Evolutionary conservation across 306 rosid genomes (phyloP), one percentile per base, ranked within the genome.

Genomic region (Psophocarpus tetragonolobus): DNA sequence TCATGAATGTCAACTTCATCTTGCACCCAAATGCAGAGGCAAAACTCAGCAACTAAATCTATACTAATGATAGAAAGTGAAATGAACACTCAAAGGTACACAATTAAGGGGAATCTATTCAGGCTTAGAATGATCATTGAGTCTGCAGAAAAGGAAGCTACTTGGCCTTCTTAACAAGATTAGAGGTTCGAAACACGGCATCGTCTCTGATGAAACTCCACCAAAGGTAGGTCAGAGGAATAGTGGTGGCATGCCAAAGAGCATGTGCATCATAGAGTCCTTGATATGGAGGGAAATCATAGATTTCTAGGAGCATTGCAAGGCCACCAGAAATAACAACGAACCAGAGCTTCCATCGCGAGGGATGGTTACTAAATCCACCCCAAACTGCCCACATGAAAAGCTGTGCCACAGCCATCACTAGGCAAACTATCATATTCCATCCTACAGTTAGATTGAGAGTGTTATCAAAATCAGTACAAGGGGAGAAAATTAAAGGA

Each of bases 121-220:
- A 56, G 38, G 35, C 33, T 27, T 13, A 54, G 47, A 38, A 41
- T 77, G n/a, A 9, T 68, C 47, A 24, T 6, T 32, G n/a, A 15
- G 9, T 41, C 41, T 23, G 24, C 24, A 9, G 13, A 8, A 66
- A 61, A 70, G 64, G 69, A 85, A 45, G 68, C 77, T 92, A 92
- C 76, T 88, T 89, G 68, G 90, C 86, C 77, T 92, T 95, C 86
- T 89, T 89, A 13, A 83, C 56, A 67, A 76, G 78, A 67, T 36
- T 48, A 20, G 87, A 78, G 65, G 97, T 86, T 47, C 35, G 74
- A 51, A 82, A 82, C 84, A 76, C 83, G 1, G 92, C 96, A 76
- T 94, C 98, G 12, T 94, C 98, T 73, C 87, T 82, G 50, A 94
- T 81, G 75, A 94, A 91, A 84, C 96, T 88, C 98, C 98, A 94